Base-by-base conservation (phyloP, 192 early-diverging fungal species). In the Coemansia sp. region DNA sequence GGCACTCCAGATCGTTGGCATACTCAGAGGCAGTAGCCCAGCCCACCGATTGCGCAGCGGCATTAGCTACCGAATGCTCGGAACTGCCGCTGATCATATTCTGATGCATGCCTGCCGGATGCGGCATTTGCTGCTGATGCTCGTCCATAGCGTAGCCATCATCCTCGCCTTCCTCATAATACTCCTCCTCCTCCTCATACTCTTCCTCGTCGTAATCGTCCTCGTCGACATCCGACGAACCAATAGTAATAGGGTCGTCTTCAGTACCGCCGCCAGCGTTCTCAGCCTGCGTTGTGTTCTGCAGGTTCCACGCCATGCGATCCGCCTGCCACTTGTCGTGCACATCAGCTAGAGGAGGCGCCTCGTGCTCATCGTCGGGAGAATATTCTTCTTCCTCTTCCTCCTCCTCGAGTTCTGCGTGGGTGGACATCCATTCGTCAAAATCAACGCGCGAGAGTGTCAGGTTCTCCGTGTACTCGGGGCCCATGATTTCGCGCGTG, bases 371-470 rank as follows among this genome's bases (percentile, higher is more conserved):
- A 9, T 16, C 11, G 3, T 57, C 51, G 19, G 39, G 17, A 59
- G 19, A 27, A 63, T 51, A 29, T 40, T 60, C 53, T 1, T 16
- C 11, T n/a, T 34, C 42, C 9, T 24, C 51, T 1, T 78, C 77
- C 0, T 78, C 77, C 0, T 78, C 37, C 10, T 39, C 77, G 0
- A 78, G 61, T 2, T 44, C 57, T 3, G 71, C 77, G 35, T 78
- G 77, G 4, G 29, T n/a, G 4, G 37, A 31, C 77, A 78, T 78
- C 77, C 77, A 78, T 44, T 70, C 64, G 48, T 78, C 77, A 70
- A 78, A 78, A 45, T 69, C 70, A 16, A 67, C 70, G 1, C 63
- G 57, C 9, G 67, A 73, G 13, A 67, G 21, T 7, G 70, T 73
- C 24, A 54, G 39, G 24, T 53, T 66, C 37, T 77, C 75, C 1